phyloP scores from a whole-genome alignment of 768 basidiomycete species.

The Suillus americanus region DNA sequence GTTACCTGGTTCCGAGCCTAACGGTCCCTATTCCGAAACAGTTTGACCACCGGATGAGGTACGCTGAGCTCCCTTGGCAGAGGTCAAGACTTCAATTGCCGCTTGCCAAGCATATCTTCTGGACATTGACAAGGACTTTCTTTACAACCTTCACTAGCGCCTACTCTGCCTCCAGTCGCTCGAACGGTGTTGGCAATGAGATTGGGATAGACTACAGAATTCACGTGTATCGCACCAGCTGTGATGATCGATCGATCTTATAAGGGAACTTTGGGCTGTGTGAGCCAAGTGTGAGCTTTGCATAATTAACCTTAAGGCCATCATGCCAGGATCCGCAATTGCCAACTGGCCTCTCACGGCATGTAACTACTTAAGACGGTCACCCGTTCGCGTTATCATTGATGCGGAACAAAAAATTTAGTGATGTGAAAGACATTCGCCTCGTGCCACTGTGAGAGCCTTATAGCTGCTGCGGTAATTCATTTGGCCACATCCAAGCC shows the following conservation, averaged over 20 bases:
- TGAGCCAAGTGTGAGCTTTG: too few species aligned
- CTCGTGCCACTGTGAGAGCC: slow-evolving; percentile 2
- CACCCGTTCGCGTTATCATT: too few species aligned
- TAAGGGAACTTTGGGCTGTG: background rate
- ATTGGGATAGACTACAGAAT: too few species aligned
- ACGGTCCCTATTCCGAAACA: background rate
- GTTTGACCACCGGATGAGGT: background rate
- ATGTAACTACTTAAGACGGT: background rate
- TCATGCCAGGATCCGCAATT: background rate
- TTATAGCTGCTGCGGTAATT: background rate
- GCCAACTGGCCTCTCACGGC: background rate
- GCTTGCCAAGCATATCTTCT: background rate
- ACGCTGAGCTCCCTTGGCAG: background rate
- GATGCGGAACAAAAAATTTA: background rate
- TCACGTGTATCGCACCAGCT: too few species aligned
- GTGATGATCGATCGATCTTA: background rate
- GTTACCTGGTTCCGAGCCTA: too few species aligned
- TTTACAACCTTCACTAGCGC: too few species aligned
- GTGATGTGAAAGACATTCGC: background rate
- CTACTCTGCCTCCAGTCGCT: background rate
- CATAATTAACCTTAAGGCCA: background rate
- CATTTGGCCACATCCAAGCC: background rate
- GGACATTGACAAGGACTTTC: too few species aligned
- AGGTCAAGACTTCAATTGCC: background rate
- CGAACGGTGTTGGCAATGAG: too few species aligned